Percentiles rank a stretch among this genome's conserved stretches.
These are phyloP conservation scores for Corymbia maculata DNA, from an alignment of 345 rosid genomes.

Conservation along the genomic window DNA sequence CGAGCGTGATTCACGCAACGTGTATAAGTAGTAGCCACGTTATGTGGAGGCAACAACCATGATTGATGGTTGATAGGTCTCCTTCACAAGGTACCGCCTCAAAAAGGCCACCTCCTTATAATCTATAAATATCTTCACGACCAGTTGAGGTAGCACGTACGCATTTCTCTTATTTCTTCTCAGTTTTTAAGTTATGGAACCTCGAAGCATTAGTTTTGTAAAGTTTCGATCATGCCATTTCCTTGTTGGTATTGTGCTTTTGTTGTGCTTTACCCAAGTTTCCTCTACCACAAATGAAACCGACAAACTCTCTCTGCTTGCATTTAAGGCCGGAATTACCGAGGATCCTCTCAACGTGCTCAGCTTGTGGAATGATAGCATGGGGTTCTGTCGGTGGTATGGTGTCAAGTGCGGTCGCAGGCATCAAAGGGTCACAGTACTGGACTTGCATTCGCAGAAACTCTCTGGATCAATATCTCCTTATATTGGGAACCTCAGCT, in stretches of 20 bases:
- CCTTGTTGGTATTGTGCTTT: background rate
- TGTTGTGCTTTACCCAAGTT: background rate
- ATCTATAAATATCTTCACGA: background rate
- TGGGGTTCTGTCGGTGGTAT: background rate
- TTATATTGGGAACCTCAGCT: background rate
- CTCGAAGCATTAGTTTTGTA: background rate
- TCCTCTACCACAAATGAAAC: background rate
- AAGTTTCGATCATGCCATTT: background rate
- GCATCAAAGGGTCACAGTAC: background rate
- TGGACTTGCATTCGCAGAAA: background rate
- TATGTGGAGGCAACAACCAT: background rate
- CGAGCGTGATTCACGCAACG: background rate
- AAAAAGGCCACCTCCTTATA: background rate
- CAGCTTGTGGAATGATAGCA: background rate
- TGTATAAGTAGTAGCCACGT: background rate
- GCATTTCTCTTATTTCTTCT: background rate
- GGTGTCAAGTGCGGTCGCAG: background rate
- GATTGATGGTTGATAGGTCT: background rate
- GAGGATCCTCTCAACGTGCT: background rate
- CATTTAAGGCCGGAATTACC: background rate
- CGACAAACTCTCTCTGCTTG: background rate
- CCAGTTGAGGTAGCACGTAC: background rate
- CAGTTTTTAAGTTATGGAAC: background rate
- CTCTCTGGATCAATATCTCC: background rate
- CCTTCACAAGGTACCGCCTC: background rate